Evolutionary conservation across 805 yeast species (phyloP), one percentile per base, ranked within the genome.

Genomic region (Vanderwaltozyma verrucispora): DNA sequence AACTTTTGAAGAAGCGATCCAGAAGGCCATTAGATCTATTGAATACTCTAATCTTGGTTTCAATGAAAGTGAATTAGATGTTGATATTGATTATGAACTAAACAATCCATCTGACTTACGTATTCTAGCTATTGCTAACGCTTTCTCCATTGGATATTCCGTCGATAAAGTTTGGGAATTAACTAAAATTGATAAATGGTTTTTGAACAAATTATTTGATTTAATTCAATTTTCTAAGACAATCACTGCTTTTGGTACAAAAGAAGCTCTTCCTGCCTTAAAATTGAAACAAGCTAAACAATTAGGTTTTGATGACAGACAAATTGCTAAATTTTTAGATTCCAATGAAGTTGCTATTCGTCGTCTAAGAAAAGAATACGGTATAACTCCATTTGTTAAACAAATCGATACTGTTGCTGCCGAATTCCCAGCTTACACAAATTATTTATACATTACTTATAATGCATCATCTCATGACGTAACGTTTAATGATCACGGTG

Each of bases 351-450:
- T 88, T 42, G 94, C 95, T 39, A 77, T 92, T 46, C 78, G 98
- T 65, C 75, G 89, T 62, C 65, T 81, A 55, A 80, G 98, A 68
- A 77, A 80, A 53, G 94, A 85, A 52, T 76, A 75, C 40, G 94
- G 94, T 39, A 75, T 89, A 47, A 67, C 78, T 42, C 98, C 98
- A 49, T 84, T 82, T 59, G 96, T 87, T 44, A 89, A 89, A 64
- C 95, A 88, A 64, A 92, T 89, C 55, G 98, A 89, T 69, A 89
- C 98, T 21, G 95, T 89, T 49, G 98, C 98, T 36, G 97, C 98
- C 36, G 98, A 89, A 66, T 92, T 89, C 76, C 98, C 98, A 36
- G 96, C 96, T 34, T 73, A 62, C 67, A 89, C 98, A 52, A 89
- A 89, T 69, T 89, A 89, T 66, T 70, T 89, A 63, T 89, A 92